phyloP scores from a whole-genome alignment of 116 monocot genomes.

The Iris pallida region DNA sequence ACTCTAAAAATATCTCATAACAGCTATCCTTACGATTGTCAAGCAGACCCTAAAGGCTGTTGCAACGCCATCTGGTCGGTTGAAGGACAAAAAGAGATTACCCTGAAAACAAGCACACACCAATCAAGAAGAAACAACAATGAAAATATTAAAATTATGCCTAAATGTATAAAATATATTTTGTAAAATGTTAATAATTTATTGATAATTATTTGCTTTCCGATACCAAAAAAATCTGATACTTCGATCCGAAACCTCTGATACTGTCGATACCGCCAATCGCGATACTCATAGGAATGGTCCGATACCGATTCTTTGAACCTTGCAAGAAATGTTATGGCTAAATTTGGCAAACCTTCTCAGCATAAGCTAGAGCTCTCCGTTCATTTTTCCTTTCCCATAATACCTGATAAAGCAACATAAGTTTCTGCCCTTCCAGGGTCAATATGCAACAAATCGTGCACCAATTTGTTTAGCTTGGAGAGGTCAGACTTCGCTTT shows the following conservation, averaged over 20 bases:
- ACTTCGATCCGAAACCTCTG: conserved; percentile 10
- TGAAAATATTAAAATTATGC: no score
- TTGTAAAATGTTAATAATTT: no score
- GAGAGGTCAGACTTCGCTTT: conserved; percentile 71
- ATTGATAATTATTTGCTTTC: no score
- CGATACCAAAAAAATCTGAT: no score
- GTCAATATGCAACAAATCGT: conserved; percentile 91
- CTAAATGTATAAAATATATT: no score
- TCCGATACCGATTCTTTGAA: no score
- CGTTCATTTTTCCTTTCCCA: conserved; percentile 95
- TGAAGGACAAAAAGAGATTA: conserved; percentile 64
- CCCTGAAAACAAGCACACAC: conserved; percentile 47
- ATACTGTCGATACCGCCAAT: no score
- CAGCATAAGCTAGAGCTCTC: conserved; percentile 90
- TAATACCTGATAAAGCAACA: conserved; percentile 80
- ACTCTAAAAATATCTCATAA: no score
- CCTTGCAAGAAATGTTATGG: neutral
- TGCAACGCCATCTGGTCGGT: conserved; percentile 80
- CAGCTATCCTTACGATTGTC: no score
- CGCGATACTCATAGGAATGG: no score
- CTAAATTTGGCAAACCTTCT: conserved; percentile 54
- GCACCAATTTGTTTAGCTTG: conserved; percentile 88
- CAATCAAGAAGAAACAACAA: neutral
- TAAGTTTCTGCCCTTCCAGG: conserved; percentile 74
- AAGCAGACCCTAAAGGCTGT: conserved; percentile 78